Evolutionary conservation across 2,329 filamentous ascomycete genomes (phyloP), one percentile per base, ranked within the genome.

Genomic region (Phaeosphaeriaceae sp.): DNA sequence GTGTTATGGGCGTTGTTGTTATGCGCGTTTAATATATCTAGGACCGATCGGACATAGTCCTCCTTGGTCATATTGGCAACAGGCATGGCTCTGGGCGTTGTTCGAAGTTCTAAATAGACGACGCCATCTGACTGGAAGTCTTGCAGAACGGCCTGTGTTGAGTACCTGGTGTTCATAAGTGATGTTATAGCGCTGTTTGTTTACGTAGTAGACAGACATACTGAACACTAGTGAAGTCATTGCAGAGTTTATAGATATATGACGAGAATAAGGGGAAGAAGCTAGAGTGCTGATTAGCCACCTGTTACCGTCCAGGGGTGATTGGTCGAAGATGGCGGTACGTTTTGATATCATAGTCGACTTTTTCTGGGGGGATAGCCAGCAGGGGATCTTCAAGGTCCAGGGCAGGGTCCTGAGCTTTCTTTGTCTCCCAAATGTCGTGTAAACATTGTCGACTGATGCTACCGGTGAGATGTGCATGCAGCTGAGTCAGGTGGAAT

Each of bases 231-330:
- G 78, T 71, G 9, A 79, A 72, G 61, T 88, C 84, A 63, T 84
- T 84, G 73, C 88, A 82, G 29, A 95, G 84, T 50, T 83, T 80
- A 74, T 94, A 93, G 59, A 92, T 93, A 70, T 91, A 91, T 35
- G 81, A 86, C 20, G 86, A 87, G 74, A 93, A 93, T 13, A 92
- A 79, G 2, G 86, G 86, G 66, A 92, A 92, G 80, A 92, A 91
- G 33, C 88, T 70, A 26, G 53, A 33, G 6, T 8, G 16, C 21
- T 28, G n/a, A 58, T 69, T 47, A 66, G 64, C 39, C 54, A 21
- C 42, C 18, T 46, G 30, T 37, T 17, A 38, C 36, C 13, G 23
- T 44, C 29, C 40, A 43, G 43, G n/a, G 37, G 38, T 23, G 13
- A n/a, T 30, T 30, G 6, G 11, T 11, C 17, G 20, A 12, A 35